A percentile compares a stretch with the other conserved stretches of the same genome.
Evolutionary conservation across 2,329 filamentous ascomycete species (phyloP).

Genomic region (Xylariaceae sp.): DNA sequence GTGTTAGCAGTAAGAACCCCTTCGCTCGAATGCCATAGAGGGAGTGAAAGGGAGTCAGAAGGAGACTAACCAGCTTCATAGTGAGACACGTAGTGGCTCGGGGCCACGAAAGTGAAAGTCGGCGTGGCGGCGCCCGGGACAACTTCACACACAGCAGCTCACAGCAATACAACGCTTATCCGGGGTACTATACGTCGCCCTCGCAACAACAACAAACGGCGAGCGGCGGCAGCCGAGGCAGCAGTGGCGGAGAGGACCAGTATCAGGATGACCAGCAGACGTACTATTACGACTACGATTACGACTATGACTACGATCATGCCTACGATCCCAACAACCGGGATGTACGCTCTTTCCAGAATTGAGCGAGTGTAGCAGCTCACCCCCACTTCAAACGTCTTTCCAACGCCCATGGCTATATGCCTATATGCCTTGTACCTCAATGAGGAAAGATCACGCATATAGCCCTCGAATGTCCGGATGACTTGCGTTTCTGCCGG

Average conservation of each 20-base stretch:
- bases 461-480: slow-evolving; percentile 10
- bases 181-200: slow-evolving; percentile 28
- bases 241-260: slow-evolving; percentile 23
- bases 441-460: slow-evolving; percentile 1
- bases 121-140: slow-evolving; percentile 29
- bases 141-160: slow-evolving; percentile 17
- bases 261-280: slow-evolving; percentile 21
- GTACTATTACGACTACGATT: slow-evolving; percentile 16
- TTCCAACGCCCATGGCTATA: no score
- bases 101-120: slow-evolving; percentile 46
- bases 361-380: slow-evolving; percentile 5
- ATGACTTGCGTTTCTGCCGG: slow-evolving; percentile 5
- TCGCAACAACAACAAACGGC: slow-evolving; percentile 29
- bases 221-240: slow-evolving; percentile 21
- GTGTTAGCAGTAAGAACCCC: slow-evolving; percentile 44
- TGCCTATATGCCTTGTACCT: no score
- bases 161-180: slow-evolving; percentile 23
- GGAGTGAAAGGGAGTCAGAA: not conserved
- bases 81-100: slow-evolving; percentile 48
- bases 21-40: not conserved
- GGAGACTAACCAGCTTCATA: slow-evolving; percentile 7
- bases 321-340: slow-evolving; percentile 19
- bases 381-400: not conserved
- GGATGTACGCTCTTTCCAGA: slow-evolving; percentile 18
- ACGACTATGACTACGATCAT: slow-evolving; percentile 23